Evolutionary conservation across 345 rosid species (phyloP), one percentile per base, ranked within the genome.

Genomic region (Citrus glauca): DNA sequence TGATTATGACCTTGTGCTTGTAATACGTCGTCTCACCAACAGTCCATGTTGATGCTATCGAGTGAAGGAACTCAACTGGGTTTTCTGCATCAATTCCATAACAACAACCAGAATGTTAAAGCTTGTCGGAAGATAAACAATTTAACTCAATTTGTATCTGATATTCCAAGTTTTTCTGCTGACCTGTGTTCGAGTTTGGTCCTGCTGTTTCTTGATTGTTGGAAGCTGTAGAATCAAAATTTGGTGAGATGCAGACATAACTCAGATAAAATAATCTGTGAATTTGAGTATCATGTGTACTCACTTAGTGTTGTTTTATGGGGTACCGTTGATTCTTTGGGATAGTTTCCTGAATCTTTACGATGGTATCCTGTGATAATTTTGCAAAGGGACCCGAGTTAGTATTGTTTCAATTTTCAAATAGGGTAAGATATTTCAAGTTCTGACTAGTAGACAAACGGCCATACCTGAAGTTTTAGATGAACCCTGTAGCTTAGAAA

Each of bases 1-100:
- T 93, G 67, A 95, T 85, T 35, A 80, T 69, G 72, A 91, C 97
- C 82, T 84, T 92, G 88, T 94, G 97, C 27, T 91, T 80, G 82
- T 89, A 93, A 66, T 83, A 90, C 16, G 84, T 87, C 0, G 86
- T 82, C 71, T 78, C 63, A 27, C 91, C 90, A 0, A 82, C 80
- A 1, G 73, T 82, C 97, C 98, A 91, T 16, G 90, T 78, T 25
- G 38, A 55, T 11, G 93, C 90, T 85, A 94, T 89, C 3, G 92
- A 89, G 83, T 93, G 97, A 9, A 89, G 65, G 75, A 94, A 90
- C 73, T 88, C 81, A 33, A 89, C 81, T 1, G 89, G 84, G 37
- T 75, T 81, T 7, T 74, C 83, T 85, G 81, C 81, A 45, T 28
- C 13, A 5, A 20, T 13, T 4, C 20, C 40, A 62, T 53, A 24